Evolutionary conservation across 164 flowering plant genomes (phyloP).

Genomic region (Paratinospora sagittata): DNA sequence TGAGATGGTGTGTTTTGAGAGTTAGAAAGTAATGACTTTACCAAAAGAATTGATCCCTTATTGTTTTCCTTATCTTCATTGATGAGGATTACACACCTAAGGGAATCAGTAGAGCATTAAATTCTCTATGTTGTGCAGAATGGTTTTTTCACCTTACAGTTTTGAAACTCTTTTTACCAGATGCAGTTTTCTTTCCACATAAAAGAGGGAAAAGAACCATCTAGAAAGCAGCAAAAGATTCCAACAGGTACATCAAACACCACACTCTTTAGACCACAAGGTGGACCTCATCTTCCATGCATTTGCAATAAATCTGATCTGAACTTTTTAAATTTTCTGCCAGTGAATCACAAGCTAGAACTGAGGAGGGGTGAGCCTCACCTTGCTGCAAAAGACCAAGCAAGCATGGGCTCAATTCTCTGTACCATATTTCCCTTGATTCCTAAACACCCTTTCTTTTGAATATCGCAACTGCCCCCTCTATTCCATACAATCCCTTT

Average conservation of each 20-base stretch:
- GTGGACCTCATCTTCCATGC: neutral
- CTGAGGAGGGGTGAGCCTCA: no score
- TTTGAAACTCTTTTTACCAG: neutral
- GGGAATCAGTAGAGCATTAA: neutral
- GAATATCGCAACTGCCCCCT: neutral
- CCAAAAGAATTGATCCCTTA: no score
- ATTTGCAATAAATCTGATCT: neutral
- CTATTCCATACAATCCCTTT: conserved; percentile 4
- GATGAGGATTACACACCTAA: no score
- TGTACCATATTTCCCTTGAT: neutral
- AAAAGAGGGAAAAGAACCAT: neutral
- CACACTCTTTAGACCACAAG: neutral
- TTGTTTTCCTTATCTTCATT: no score
- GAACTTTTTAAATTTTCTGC: neutral
- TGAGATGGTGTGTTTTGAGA: no score
- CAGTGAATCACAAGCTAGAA: neutral
- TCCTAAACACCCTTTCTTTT: neutral
- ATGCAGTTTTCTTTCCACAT: neutral
- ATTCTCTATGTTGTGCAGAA: neutral
- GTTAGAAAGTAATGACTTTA: no score
- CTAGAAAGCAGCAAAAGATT: neutral
- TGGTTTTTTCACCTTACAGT: neutral
- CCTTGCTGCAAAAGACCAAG: neutral
- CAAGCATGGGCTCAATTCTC: neutral
- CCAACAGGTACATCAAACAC: neutral